Conservation (phyloP, 2,329 filamentous ascomycete species). For the Berkeleyomyces basicola region DNA sequence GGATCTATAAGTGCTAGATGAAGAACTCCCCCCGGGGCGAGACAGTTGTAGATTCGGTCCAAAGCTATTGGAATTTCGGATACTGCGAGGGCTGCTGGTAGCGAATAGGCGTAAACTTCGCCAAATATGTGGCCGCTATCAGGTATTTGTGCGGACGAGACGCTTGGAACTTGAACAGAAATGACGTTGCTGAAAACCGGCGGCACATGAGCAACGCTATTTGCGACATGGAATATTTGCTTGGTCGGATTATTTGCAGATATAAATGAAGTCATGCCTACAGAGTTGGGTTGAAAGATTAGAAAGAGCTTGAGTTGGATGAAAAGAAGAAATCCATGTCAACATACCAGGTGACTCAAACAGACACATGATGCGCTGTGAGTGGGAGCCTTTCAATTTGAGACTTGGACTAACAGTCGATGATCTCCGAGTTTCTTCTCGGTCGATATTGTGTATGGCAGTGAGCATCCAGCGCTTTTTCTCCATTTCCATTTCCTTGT, state of each 20-base stretch:
- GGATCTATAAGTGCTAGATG: slow-evolving; percentile 48
- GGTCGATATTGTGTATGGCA: slow-evolving; percentile 30
- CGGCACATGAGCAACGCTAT: slow-evolving; percentile 14
- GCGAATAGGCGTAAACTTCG: slow-evolving; percentile 33
- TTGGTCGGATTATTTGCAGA: slow-evolving; percentile 26
- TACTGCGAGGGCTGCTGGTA: slow-evolving; percentile 40
- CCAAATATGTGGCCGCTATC: slow-evolving; percentile 29
- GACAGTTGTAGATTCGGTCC: slow-evolving; percentile 36
- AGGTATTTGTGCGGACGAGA: slow-evolving; percentile 22
- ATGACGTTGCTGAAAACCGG: slow-evolving; percentile 24
- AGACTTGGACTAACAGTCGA: not conserved
- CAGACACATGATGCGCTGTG: slow-evolving; percentile 26
- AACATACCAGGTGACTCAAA: slow-evolving; percentile 33
- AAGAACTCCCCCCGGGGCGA: slow-evolving; percentile 37
- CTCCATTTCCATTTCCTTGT: slow-evolving; percentile 34
- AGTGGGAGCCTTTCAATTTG: slow-evolving; percentile 1
- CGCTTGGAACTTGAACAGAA: slow-evolving; percentile 24
- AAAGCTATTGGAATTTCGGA: slow-evolving; percentile 40
- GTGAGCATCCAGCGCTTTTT: slow-evolving; percentile 48
- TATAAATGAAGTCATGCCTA: slow-evolving; percentile 34
- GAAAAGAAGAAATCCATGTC: not conserved
- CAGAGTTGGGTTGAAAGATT: not conserved
- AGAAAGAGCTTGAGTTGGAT: not conserved
- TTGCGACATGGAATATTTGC: slow-evolving; percentile 31
- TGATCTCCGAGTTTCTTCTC: slow-evolving; percentile 1